Conservation (phyloP, 2,329 filamentous ascomycete species). For the Simplicillium sp. region DNA sequence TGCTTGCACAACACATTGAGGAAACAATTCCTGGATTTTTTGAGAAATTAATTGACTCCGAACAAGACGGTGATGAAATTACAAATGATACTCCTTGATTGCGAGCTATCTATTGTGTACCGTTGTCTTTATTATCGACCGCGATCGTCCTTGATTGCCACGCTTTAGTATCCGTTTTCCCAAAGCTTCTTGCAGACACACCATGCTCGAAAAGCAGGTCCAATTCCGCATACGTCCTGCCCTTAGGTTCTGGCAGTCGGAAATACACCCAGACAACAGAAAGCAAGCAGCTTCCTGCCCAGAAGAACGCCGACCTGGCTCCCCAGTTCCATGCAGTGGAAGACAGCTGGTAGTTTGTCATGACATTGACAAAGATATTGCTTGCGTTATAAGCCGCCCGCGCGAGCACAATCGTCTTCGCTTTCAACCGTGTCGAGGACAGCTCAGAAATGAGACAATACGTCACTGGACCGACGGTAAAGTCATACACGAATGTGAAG, state of each 20-base stretch:
- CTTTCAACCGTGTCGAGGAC: slow-evolving; percentile 42
- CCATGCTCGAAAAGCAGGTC: slow-evolving; percentile 30
- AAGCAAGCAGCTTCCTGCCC: slow-evolving; percentile 36
- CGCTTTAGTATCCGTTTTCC: slow-evolving; percentile 20
- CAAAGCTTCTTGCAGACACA: slow-evolving; percentile 29
- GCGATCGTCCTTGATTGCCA: slow-evolving; percentile 6
- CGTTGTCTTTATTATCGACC: neutral
- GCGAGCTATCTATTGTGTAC: neutral
- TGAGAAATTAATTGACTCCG: slow-evolving; percentile 11
- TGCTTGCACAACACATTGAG: slow-evolving; percentile 29
- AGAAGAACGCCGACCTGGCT: slow-evolving; percentile 36
- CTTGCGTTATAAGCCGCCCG: slow-evolving; percentile 31
- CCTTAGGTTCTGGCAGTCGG: slow-evolving; percentile 44
- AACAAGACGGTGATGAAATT: neutral
- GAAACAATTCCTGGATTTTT: slow-evolving; percentile 11
- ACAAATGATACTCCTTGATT: neutral
- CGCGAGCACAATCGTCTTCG: slow-evolving; percentile 45
- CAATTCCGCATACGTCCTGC: slow-evolving; percentile 33
- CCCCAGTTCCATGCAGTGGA: slow-evolving; percentile 36
- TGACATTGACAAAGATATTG: slow-evolving; percentile 40
- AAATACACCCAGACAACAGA: slow-evolving; percentile 39
- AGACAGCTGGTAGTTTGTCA: slow-evolving; percentile 38
- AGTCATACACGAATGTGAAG: slow-evolving; percentile 44
- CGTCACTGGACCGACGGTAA: slow-evolving; percentile 43
- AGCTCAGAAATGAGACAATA: slow-evolving; percentile 44